Conservation (phyloP, 1,284 basidiomycete species). For the Ceratobasidium sp. region DNA sequence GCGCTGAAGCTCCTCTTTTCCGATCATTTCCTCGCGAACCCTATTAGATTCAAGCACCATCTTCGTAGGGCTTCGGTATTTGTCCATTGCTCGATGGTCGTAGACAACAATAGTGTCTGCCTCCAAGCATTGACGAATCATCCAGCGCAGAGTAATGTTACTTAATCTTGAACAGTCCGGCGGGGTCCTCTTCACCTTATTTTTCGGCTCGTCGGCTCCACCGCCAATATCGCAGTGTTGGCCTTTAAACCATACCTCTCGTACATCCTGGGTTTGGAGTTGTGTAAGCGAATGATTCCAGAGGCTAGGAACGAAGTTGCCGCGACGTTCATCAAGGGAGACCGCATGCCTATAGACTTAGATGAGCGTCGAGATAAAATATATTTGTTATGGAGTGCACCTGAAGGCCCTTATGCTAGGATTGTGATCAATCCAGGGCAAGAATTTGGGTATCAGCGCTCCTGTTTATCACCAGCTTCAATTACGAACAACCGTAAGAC, state of each 20-base stretch:
- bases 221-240: constrained; percentile 41
- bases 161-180: constrained; percentile 5
- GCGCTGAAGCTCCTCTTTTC: no score
- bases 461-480: background rate
- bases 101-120: background rate
- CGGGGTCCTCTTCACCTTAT: no score
- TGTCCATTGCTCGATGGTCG: background rate
- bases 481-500: background rate
- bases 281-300: constrained; percentile 10
- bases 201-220: no score
- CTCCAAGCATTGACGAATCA: constrained; percentile 27
- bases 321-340: constrained; percentile 51
- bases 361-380: background rate
- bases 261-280: background rate
- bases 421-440: constrained; percentile 43
- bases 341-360: constrained; percentile 48
- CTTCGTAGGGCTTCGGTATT: no score
- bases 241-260: constrained; percentile 41
- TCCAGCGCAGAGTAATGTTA: constrained; percentile 40
- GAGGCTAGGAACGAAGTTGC: constrained; percentile 48
- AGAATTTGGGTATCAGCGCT: background rate
- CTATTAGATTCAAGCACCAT: no score
- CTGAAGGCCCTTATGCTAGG: constrained; percentile 27
- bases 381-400: background rate
- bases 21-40: no score